These are phyloP conservation scores for Termitomyces sp. DNA, from an alignment of 768 basidiomycete species.

Conservation along the genomic window DNA sequence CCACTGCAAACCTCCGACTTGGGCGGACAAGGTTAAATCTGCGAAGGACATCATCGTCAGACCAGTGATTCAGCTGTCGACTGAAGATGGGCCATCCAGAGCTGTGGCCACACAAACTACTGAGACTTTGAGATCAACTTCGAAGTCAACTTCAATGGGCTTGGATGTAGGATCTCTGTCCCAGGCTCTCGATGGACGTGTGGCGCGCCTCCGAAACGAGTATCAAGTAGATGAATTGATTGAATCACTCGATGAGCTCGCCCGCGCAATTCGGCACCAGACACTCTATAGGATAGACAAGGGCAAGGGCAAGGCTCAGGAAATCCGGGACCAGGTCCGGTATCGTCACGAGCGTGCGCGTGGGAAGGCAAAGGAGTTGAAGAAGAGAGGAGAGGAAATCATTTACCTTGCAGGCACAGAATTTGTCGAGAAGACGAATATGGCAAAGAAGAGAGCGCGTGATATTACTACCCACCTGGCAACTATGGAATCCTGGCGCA, in stretches of 20 bases:
- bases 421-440: constrained; percentile 33
- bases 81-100: constrained; percentile 24
- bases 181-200: constrained; percentile 37
- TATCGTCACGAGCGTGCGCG: constrained; percentile 47
- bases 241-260: constrained; percentile 54
- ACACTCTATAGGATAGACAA: constrained; percentile 38
- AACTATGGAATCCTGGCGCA: constrained; percentile 25
- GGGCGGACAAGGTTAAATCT: constrained; percentile 21
- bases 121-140: constrained; percentile 8
- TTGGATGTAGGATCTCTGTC: constrained; percentile 42
- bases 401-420: constrained; percentile 36
- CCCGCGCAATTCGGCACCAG: constrained; percentile 44
- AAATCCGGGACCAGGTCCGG: constrained; percentile 39
- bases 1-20: constrained; percentile 12
- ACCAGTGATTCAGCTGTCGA: constrained; percentile 21
- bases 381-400: constrained; percentile 40
- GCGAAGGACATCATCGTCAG: constrained; percentile 32
- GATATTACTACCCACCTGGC: constrained; percentile 26
- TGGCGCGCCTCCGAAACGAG: constrained; percentile 43
- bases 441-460: constrained; percentile 15
- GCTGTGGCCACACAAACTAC: constrained; percentile 19
- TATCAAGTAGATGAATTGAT: constrained; percentile 41
- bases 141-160: constrained; percentile 28
- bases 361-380: constrained; percentile 47
- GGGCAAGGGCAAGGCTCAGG: constrained; percentile 41